Percentiles rank a stretch among this genome's conserved stretches.
Conservation (phyloP, 139 green algal genomes). For the Bryopsis sp. region DNA sequence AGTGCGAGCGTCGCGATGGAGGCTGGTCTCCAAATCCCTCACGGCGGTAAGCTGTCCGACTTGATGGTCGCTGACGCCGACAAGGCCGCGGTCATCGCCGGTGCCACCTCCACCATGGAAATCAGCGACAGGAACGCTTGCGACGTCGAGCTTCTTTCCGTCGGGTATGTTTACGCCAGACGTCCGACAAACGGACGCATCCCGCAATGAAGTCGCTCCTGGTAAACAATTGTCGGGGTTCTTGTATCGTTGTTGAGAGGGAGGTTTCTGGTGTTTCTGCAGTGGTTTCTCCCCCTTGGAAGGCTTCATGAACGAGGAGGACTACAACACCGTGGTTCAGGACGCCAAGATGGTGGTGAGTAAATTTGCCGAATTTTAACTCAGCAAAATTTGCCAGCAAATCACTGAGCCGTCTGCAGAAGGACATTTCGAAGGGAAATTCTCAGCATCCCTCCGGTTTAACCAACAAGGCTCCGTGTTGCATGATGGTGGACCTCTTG, state of each 20-base stretch:
- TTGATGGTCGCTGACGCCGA: slow-evolving; percentile 55
- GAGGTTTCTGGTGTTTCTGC: slow-evolving; percentile 6
- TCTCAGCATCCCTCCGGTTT: no score
- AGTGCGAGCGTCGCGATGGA: no score
- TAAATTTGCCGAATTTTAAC: no score
- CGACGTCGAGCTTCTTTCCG: slow-evolving; percentile 83
- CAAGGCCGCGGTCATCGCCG: slow-evolving; percentile 34
- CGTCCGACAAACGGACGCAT: no score
- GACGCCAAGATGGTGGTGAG: slow-evolving; percentile 56
- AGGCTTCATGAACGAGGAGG: slow-evolving; percentile 78
- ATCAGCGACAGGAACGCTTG: slow-evolving; percentile 79
- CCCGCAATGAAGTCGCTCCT: no score
- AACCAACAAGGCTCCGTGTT: no score
- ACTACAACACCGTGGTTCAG: slow-evolving; percentile 77
- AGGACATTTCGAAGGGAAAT: no score
- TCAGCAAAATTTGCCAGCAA: no score
- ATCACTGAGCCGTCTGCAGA: no score
- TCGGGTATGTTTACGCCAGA: slow-evolving; percentile 52
- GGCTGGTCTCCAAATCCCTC: slow-evolving; percentile 58
- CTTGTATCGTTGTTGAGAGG: no score
- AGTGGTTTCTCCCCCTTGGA: slow-evolving; percentile 78
- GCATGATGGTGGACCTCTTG: no score
- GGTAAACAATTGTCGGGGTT: no score
- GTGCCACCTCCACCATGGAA: slow-evolving; percentile 62
- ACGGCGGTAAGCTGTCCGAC: slow-evolving; percentile 75